Evolutionary conservation across 352 stramenopile genomes (phyloP).

Genomic region (Phytophthora parvispora): DNA sequence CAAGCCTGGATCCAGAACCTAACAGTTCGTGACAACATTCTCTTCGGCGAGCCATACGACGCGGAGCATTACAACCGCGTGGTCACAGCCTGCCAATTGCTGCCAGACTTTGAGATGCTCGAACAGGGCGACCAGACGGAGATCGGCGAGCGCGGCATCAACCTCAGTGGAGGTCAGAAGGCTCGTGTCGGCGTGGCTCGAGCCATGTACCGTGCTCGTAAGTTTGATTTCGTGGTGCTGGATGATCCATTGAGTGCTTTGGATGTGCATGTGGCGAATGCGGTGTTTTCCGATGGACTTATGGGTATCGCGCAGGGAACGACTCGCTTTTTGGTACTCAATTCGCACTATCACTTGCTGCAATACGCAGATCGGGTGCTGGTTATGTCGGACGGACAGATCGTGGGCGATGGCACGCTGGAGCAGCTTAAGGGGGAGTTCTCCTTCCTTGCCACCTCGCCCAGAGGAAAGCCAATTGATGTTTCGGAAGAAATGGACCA

Average conservation of each 20-base stretch:
- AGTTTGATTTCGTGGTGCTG: conserved; percentile 58
- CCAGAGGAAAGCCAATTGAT: too few species aligned
- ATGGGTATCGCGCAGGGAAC: conserved; percentile 52
- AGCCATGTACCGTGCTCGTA: conserved; percentile 62
- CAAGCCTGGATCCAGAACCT: conserved; percentile 60
- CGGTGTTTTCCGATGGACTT: conserved; percentile 93
- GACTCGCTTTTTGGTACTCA: conserved; percentile 93
- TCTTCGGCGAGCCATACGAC: conserved; percentile 54
- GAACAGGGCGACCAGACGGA: conserved; percentile 92
- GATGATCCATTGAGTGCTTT: conserved; percentile 72
- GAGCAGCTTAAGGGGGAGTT: conserved; percentile 58
- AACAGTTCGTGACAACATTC: conserved; percentile 58
- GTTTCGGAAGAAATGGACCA: too few species aligned
- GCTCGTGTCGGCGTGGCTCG: conserved; percentile 63
- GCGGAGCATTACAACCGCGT: conserved; percentile 50
- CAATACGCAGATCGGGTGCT: conserved; percentile 63
- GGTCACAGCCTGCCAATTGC: conserved; percentile 79
- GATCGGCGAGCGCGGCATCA: conserved; percentile 92
- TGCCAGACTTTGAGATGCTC: conserved; percentile 79
- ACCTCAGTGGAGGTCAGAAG: conserved; percentile 87
- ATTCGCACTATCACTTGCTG: conserved; percentile 93
- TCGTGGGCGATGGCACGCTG: conserved; percentile 85
- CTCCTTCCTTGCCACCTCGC: conserved; percentile 9
- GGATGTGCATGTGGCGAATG: conserved; percentile 92
- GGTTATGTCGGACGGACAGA: conserved; percentile 75